Base-by-base conservation (phyloP, 2,329 filamentous ascomycete genomes). In the Epichloe typhina region DNA sequence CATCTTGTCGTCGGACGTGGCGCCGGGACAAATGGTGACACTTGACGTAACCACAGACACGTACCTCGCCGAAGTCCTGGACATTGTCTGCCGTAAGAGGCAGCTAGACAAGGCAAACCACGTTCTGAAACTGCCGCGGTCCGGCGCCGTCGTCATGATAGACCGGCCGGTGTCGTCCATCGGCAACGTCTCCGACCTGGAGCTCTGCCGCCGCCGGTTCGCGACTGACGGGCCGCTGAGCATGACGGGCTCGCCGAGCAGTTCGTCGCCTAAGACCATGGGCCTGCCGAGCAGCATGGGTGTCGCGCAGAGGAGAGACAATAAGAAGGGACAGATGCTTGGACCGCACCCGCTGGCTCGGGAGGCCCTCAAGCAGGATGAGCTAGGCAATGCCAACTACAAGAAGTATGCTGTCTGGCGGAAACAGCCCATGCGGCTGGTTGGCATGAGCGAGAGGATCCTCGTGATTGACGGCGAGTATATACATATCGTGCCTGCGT, bases 391-490 rank as follows among this genome's bases (percentile, higher is more conserved):
- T 52, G 72, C 74, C 41, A 81, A 75, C 59, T 85, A 86, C 69
- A 84, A 86, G 61, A 84, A 83, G 58, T 93, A 88, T 66, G 82
- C 80, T 12, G 87, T 94, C 15, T 86, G 84, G 71, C 81, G 87
- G 55, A 88, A 89, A 66, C 86, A 90, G 65, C 83, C 85, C 8
- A 88, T 93, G 77, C 82, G 85, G 23, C 84, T 93, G 59, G 82
- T 86, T 41, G 82, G 80, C 4, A 78, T 84, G 60, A 86, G 86
- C 53, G 84, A 89, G 58, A 80, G 86, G 52, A 79, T 88, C 9
- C 71, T 93, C 41, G 82, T 85, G 45, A 87, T 94, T 56, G 87
- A 91, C 59, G 86, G 86, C 53, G 88, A 94, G 64, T 93, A 90
- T 64, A 80, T 94, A 54, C 86, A 91, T 66, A 88, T 94, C 59